Evolutionary conservation across 2,329 filamentous ascomycete species (phyloP), one percentile per base, ranked within the genome.

Genomic region (Leptographium galeiforme): DNA sequence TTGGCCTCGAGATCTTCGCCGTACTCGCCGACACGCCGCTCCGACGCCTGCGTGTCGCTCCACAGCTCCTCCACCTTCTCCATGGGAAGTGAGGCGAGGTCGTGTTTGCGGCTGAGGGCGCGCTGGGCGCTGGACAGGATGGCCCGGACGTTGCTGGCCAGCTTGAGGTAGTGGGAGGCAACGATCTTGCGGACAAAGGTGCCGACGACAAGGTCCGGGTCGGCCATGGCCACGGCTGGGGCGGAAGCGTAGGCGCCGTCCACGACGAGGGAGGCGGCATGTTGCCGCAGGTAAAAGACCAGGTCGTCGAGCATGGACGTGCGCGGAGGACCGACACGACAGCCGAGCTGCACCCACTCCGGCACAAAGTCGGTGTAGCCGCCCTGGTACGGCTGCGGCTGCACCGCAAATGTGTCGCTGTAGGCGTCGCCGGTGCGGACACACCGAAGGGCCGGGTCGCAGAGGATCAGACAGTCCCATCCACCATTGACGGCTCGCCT

Each of bases 291-390:
- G 46, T 62, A 63, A 48, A 59, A 63, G 14, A 57, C 52, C 16
- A 63, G 54, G 34, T 63, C 61, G n/a, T 62, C 56, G 25, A 59
- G 55, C 53, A 62, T 48, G 7, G 53, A 60, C 1, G 55, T 57
- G 16, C 60, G 48, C 11, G 56, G 59, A 7, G 61, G 61, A 1
- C 58, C 60, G 6, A 12, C 8, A 25, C 13, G 33, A 25, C 25
- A 25, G 13, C 19, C 54, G 11, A 56, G 44, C 48, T 60, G 59
- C 13, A 55, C 56, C 16, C 52, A 55, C 38, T 57, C 56, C 2
- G 61, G 61, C 16, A 61, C 57, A 47, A 63, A 62, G 56, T 61
- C 61, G 25, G 61, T 52, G 44, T 63, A 63, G 38, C 61, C 61
- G 19, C 60, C 59, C 40, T 62, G 59, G 48, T 61, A 61, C 2